Conservation (phyloP, 164 flowering plant genomes). For the Tinospora cordifolia region DNA sequence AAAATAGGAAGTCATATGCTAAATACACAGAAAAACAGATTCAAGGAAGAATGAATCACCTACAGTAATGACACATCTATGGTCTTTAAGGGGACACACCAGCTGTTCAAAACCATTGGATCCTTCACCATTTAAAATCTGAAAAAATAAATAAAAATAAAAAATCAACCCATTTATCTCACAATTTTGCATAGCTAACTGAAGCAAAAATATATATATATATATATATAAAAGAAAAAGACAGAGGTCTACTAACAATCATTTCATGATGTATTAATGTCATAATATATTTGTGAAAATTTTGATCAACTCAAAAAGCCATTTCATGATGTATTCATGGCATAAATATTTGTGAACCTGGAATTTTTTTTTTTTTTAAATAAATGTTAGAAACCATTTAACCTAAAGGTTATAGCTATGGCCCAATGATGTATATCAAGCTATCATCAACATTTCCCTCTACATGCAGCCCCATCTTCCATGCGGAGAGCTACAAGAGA, state of each 20-base stretch:
- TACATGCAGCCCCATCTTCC: no score
- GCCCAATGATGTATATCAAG: no score
- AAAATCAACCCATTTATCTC: background rate
- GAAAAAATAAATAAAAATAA: slow-evolving; percentile 17
- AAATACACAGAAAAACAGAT: background rate
- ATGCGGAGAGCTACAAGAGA: no score
- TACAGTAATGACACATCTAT: slow-evolving; percentile 36
- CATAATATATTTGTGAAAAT: background rate
- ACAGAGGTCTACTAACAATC: background rate
- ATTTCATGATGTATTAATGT: no score
- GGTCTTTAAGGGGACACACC: slow-evolving; percentile 29
- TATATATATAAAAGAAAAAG: background rate
- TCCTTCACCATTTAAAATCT: slow-evolving; percentile 18
- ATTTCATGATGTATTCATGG: no score
- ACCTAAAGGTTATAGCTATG: no score
- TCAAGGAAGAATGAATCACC: slow-evolving; percentile 10
- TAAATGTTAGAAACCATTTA: no score
- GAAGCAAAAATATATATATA: background rate
- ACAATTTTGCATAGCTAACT: background rate
- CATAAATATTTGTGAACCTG: no score
- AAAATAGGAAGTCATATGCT: background rate
- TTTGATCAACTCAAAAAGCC: no score
- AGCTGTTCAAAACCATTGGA: slow-evolving; percentile 34
- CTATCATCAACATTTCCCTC: no score
- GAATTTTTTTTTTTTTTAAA: no score